These are phyloP conservation scores for Rickenella mellea DNA, from an alignment of 768 basidiomycete genomes.

Conservation along the genomic window DNA sequence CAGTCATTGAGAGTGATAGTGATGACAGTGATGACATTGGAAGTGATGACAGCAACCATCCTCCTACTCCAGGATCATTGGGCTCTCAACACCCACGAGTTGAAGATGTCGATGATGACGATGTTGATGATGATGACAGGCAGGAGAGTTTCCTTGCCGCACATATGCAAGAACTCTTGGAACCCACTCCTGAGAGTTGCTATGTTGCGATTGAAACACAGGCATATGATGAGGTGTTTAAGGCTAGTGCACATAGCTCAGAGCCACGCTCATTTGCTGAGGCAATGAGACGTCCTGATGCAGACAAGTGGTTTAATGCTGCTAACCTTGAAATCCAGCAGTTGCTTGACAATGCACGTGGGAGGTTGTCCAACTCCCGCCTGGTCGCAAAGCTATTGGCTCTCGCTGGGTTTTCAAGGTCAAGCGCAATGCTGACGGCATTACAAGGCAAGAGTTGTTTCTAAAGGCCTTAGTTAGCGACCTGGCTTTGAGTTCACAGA, in stretches of 20 bases:
- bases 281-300: slow-evolving; percentile 6
- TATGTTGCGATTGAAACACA: not conserved
- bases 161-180: too few relatives aligned
- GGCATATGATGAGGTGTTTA: not conserved
- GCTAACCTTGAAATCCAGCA: slow-evolving; percentile 11
- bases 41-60: too few relatives aligned
- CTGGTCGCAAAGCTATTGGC: slow-evolving; percentile 20
- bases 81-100: slow-evolving; percentile 8
- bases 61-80: too few relatives aligned
- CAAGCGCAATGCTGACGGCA: slow-evolving; percentile 29
- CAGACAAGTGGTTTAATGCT: slow-evolving; percentile 12
- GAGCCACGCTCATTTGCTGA: not conserved
- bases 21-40: too few relatives aligned
- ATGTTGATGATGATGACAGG: too few relatives aligned
- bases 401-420: slow-evolving; percentile 25
- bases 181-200: too few relatives aligned
- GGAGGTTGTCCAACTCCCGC: slow-evolving; percentile 17
- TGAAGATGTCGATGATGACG: slow-evolving; percentile 3
- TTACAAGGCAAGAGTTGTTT: slow-evolving; percentile 33
- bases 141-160: too few relatives aligned
- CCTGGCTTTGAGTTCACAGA: slow-evolving; percentile 25
- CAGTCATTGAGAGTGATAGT: not conserved
- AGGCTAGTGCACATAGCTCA: not conserved
- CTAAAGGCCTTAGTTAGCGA: slow-evolving; percentile 27
- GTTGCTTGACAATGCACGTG: slow-evolving; percentile 11